Evolutionary conservation across 495 filamentous ascomycete species (phyloP), one percentile per base, ranked within the genome.

Genomic region (Halenospora varia): DNA sequence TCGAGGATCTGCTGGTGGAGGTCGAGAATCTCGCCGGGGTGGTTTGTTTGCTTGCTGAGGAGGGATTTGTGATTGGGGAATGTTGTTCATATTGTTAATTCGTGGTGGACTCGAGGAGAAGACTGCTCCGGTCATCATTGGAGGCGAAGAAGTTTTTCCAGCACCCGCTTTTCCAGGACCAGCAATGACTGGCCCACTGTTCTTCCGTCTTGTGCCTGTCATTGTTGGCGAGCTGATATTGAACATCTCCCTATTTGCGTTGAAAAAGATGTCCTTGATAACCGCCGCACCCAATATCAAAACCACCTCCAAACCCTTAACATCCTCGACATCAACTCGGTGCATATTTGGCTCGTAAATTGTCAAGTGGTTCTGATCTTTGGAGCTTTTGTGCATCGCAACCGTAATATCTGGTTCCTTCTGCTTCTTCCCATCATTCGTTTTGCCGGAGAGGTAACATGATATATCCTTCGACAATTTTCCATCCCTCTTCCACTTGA

Each of bases 391-490:
- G 75, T 93, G 96, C 54, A 97, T 76, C 0, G 89, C 90, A 17
- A 97, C 77, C 3, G 90, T 91, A 61, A 97, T 97, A 72, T 97
- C 94, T 9, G 94, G 93, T 70, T 98, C 95, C 63, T 86, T 88
- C 70, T 78, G 84, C 74, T 88, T 92, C 65, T 82, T 80, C 24
- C 84, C 83, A 24, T 84, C 80, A 0, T 87, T 80, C 0, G 82
- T 87, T 56, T 85, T 90, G 9, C 92, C 92, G 2, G 86, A 86
- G 64, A 96, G 74, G 57, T 84, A 84, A 68, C 90, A 96, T 0
- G 89, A 86, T 67, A 94, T 81, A 59, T 96, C 90, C 58, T 77
- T 78, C 52, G 85, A 87, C 26, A 98, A 74, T 55, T 89, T 89
- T 49, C 92, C 87, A 64, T 97, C 94, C 66, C 87, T 89, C 70